phyloP scores from a whole-genome alignment of 2,329 filamentous ascomycete genomes.

The Venturia oleaginea region DNA sequence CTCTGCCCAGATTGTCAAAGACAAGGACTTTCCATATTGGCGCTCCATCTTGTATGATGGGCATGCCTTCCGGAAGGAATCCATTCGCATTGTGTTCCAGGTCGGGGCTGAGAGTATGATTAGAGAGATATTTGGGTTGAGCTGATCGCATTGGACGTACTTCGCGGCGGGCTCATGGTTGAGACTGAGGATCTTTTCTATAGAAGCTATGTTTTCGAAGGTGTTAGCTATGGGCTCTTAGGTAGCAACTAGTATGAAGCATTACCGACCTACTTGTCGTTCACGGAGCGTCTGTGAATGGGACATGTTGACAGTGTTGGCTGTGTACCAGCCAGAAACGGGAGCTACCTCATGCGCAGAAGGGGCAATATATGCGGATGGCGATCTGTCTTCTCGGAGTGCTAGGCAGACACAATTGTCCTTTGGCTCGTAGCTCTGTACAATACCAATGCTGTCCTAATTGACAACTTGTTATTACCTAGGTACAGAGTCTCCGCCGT shows the following conservation, averaged over 20 bases:
- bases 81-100: constrained; percentile 56
- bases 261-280: constrained; percentile 59
- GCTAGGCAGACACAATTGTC: not conserved
- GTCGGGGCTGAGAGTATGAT: constrained; percentile 33
- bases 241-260: not conserved
- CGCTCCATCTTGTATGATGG: constrained; percentile 76
- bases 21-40: constrained; percentile 97
- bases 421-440: not conserved
- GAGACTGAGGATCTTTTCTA: constrained; percentile 91
- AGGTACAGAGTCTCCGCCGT: too few relatives aligned
- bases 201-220: constrained; percentile 53
- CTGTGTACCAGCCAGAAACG: constrained; percentile 18
- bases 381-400: not conserved
- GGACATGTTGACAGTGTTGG: constrained; percentile 41
- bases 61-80: constrained; percentile 58
- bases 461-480: too few relatives aligned
- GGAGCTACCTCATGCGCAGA: constrained; percentile 9
- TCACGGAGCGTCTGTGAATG: constrained; percentile 54
- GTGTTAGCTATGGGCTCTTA: constrained; percentile 13
- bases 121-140: constrained; percentile 1
- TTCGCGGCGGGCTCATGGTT: constrained; percentile 58
- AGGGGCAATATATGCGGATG: not conserved
- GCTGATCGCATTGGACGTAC: not conserved
- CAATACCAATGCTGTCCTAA: not conserved
- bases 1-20: constrained; percentile 83